phyloP scores from a whole-genome alignment of 257 asterid genomes.

The Primulina huaijiensis region DNA sequence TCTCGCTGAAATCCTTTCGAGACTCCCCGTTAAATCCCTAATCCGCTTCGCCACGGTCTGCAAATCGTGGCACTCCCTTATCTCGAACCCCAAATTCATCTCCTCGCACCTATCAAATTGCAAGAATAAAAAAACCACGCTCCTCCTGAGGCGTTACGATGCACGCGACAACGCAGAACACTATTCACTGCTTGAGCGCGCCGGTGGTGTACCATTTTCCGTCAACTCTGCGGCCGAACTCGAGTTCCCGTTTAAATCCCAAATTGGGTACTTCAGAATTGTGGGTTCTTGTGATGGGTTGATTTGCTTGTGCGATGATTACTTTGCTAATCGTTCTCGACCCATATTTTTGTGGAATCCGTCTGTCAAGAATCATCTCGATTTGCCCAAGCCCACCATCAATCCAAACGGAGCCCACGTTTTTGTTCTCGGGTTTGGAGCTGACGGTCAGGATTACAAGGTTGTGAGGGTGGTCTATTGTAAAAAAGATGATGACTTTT shows the following conservation, averaged over 20 bases:
- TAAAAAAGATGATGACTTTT: constrained; percentile 20
- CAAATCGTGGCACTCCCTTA: constrained; percentile 49
- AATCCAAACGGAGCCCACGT: constrained; percentile 27
- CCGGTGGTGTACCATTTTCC: constrained; percentile 19
- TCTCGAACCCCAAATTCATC: constrained; percentile 43
- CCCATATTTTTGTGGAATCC: constrained; percentile 54
- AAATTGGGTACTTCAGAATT: constrained; percentile 45
- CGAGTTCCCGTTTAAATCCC: constrained; percentile 35
- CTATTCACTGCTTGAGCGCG: constrained; percentile 28
- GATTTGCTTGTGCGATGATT: constrained; percentile 49
- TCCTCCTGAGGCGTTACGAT: constrained; percentile 40
- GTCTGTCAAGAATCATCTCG: constrained; percentile 31
- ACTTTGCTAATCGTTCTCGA: constrained; percentile 21
- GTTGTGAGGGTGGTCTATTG: constrained; percentile 55
- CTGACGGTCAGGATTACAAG: constrained; percentile 34
- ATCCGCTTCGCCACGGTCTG: constrained; percentile 41
- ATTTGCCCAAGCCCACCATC: constrained; percentile 35
- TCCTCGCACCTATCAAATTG: constrained; percentile 32
- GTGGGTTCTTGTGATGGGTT: constrained; percentile 63
- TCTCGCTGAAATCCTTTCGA: constrained; percentile 38
- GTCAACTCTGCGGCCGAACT: constrained; percentile 28
- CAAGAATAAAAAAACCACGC: constrained; percentile 10
- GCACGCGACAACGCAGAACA: constrained; percentile 32
- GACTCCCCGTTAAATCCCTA: constrained; percentile 47
- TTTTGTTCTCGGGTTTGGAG: constrained; percentile 52